Conservation (phyloP, 192 early-diverging fungal species). For the Podila epigama region DNA sequence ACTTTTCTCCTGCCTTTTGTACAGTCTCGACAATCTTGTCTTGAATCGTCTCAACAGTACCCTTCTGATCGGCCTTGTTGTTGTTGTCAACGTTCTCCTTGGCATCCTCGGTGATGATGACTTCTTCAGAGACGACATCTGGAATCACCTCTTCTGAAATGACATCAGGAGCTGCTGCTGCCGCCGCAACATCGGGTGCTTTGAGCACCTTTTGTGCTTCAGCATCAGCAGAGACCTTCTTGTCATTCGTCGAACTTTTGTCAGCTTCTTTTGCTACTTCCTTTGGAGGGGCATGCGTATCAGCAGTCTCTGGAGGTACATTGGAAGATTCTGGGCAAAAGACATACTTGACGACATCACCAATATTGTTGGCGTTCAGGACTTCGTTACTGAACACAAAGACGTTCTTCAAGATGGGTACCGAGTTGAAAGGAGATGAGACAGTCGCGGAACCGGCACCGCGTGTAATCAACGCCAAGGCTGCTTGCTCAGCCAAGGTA, state of each 20-base stretch:
- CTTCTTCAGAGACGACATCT: not conserved
- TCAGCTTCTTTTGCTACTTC: not conserved
- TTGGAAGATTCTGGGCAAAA: conserved; percentile 10
- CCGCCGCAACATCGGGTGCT: not conserved
- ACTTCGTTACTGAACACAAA: conserved; percentile 26
- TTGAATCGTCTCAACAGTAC: not conserved
- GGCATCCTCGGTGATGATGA: not conserved
- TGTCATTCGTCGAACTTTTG: not conserved
- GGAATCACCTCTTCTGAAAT: too few species aligned
- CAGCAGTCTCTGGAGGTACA: too few species aligned
- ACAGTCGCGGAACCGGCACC: conserved; percentile 7
- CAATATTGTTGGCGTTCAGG: conserved; percentile 14
- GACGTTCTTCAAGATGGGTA: conserved; percentile 14
- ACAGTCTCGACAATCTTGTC: not conserved
- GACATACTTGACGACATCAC: conserved; percentile 18
- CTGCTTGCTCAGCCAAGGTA: not conserved
- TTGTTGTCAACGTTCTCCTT: not conserved
- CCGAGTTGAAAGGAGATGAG: not conserved
- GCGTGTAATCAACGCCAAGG: conserved; percentile 11
- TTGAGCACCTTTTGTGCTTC: not conserved
- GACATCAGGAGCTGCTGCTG: too few species aligned
- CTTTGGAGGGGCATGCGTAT: too few species aligned
- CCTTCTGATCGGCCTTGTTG: too few species aligned
- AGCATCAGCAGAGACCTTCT: too few species aligned
- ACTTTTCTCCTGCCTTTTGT: not conserved